A percentile compares a stretch with the other conserved stretches of the same genome.
These are phyloP conservation scores for Pouteria campechiana DNA, from an alignment of 179 eudicot genomes.

Conservation along the genomic window DNA sequence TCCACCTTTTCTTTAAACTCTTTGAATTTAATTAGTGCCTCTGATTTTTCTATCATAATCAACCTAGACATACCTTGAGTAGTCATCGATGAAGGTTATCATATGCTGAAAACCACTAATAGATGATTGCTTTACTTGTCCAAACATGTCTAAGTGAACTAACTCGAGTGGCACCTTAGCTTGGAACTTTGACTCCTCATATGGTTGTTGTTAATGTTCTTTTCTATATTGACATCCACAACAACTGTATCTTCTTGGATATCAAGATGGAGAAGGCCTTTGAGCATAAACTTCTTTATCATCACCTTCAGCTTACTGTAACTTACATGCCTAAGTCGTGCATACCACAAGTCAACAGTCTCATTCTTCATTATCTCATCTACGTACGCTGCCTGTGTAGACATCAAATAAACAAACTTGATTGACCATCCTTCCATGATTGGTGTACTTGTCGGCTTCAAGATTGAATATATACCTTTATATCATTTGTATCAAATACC, in stretches of 20 bases:
- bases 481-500: not conserved
- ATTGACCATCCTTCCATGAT: not conserved
- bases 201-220: slow-evolving; percentile 4
- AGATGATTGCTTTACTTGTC: slow-evolving; percentile 3
- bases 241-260: slow-evolving; percentile 1
- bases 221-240: slow-evolving; percentile 10
- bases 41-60: slow-evolving; percentile 11
- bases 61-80: slow-evolving; percentile 9
- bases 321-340: slow-evolving; percentile 6
- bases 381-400: slow-evolving; percentile 2
- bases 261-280: slow-evolving; percentile 6
- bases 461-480: too few relatives aligned
- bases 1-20: slow-evolving; percentile 4
- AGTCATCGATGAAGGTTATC: slow-evolving; percentile 16
- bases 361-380: slow-evolving; percentile 4
- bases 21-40: slow-evolving; percentile 8
- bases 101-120: slow-evolving; percentile 5
- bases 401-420: slow-evolving; percentile 4
- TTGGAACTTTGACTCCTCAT: slow-evolving; percentile 9
- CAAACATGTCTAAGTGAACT: slow-evolving; percentile 8
- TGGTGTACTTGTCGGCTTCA: not conserved
- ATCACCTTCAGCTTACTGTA: slow-evolving; percentile 6
- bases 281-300: slow-evolving; percentile 6
- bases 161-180: slow-evolving; percentile 6
- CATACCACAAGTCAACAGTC: slow-evolving; percentile 5